Percentiles rank a stretch among this genome's conserved stretches.
phyloP scores from a whole-genome alignment of 202 grass and related monocot species.

The Setaria viridis region DNA sequence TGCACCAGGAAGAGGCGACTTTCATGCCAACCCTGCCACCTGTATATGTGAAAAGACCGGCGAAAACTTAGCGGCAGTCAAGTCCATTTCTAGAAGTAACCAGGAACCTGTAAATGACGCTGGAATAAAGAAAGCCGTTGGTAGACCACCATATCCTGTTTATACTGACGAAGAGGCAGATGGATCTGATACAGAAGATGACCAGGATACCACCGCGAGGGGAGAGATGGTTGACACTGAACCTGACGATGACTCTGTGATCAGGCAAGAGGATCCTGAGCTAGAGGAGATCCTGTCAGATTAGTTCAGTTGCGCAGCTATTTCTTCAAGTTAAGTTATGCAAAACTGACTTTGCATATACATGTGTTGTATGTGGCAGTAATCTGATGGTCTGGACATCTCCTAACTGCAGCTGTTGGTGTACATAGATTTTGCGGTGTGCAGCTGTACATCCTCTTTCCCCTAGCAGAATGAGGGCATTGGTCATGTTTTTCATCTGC shows the following conservation, averaged over 20 bases:
- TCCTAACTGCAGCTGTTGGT: slow-evolving; percentile 32
- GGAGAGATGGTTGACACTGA: slow-evolving; percentile 30
- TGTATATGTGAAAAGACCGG: slow-evolving; percentile 72
- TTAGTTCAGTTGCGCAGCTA: slow-evolving; percentile 29
- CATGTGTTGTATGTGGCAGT: slow-evolving; percentile 38
- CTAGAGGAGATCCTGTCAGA: slow-evolving; percentile 66
- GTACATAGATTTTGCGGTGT: slow-evolving; percentile 50
- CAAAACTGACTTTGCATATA: slow-evolving; percentile 29
- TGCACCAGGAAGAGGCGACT: slow-evolving; percentile 77
- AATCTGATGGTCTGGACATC: slow-evolving; percentile 31
- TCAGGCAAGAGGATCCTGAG: slow-evolving; percentile 54
- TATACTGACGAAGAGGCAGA: slow-evolving; percentile 63
- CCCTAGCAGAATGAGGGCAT: slow-evolving; percentile 7
- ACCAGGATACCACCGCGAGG: slow-evolving; percentile 29
- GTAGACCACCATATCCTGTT: slow-evolving; percentile 38
- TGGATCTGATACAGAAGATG: slow-evolving; percentile 64
- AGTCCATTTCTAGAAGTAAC: slow-evolving; percentile 15
- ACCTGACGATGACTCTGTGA: slow-evolving; percentile 38
- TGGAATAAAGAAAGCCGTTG: slow-evolving; percentile 23
- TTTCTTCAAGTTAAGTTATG: slow-evolving; percentile 35
- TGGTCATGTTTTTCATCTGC: slow-evolving; percentile 19
- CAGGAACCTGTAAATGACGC: slow-evolving; percentile 2
- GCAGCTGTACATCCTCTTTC: slow-evolving; percentile 38
- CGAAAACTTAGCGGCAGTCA: background rate
- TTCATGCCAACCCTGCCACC: slow-evolving; percentile 78